Evolutionary conservation across 202 grass and related monocot species (phyloP).

Genomic region (Tripidium arundinaceum): DNA sequence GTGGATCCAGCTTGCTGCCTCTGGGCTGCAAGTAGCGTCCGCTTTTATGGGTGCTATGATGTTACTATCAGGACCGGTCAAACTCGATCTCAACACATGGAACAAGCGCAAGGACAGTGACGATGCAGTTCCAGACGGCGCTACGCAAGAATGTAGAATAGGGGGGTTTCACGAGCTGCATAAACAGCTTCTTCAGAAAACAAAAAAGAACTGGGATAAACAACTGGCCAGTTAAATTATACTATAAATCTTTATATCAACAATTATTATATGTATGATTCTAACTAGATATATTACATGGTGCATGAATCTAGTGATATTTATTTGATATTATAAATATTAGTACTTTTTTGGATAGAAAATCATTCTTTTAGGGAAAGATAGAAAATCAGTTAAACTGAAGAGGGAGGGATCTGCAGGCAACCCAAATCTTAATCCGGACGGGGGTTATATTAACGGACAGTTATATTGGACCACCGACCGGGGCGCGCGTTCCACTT

Average conservation of each 20-base stretch:
- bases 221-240: neutral
- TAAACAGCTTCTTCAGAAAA: neutral
- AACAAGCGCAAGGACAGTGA: neutral
- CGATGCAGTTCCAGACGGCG: too few relatives aligned
- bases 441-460: conserved; percentile 1
- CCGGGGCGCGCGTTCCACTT: neutral
- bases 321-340: neutral
- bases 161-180: neutral
- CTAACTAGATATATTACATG: neutral
- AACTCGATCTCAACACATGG: neutral
- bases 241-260: neutral
- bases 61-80: conserved; percentile 3
- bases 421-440: neutral
- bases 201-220: neutral
- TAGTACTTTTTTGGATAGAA: too few relatives aligned
- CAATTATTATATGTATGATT: neutral
- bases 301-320: neutral
- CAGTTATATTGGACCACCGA: conserved; percentile 45
- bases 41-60: neutral
- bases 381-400: neutral
- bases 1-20: conserved; percentile 40
- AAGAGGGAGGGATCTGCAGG: neutral
- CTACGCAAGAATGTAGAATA: too few relatives aligned
- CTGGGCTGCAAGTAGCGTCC: neutral
- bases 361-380: neutral